phyloP scores from a whole-genome alignment of 2,329 filamentous ascomycete species.

The Fusarium solani-melongenae region DNA sequence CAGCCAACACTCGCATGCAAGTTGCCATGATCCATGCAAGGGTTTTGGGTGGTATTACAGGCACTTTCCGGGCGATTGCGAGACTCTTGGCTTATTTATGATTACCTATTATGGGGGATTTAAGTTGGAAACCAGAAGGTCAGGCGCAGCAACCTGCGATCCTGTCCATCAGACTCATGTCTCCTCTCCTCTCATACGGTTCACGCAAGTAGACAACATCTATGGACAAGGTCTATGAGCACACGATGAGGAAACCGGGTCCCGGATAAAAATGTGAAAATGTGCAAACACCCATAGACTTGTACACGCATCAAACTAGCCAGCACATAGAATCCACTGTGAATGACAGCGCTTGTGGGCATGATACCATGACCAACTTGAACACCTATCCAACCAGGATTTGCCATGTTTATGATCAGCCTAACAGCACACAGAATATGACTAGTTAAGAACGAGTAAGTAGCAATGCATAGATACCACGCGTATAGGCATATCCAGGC shows the following conservation, averaged over 20 bases:
- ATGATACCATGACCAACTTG: not conserved
- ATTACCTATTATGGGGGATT: not conserved
- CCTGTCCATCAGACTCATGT: not conserved
- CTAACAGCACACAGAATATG: not conserved
- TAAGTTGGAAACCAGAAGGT: not conserved
- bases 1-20: conserved; percentile 7
- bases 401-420: not conserved
- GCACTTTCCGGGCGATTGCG: not conserved
- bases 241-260: not conserved
- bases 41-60: not conserved
- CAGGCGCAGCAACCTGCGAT: not conserved
- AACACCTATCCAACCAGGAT: not conserved
- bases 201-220: not conserved
- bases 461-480: not conserved
- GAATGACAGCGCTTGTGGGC: not conserved
- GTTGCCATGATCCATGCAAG: not conserved
- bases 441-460: not conserved
- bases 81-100: not conserved
- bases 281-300: not conserved
- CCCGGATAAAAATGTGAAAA: not conserved
- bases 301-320: not conserved
- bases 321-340: not conserved
- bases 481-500: not conserved
- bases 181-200: not conserved
- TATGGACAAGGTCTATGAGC: not conserved